Base-by-base conservation (phyloP, 176 grass and related monocot species). In the Cenchrus purpureus region DNA sequence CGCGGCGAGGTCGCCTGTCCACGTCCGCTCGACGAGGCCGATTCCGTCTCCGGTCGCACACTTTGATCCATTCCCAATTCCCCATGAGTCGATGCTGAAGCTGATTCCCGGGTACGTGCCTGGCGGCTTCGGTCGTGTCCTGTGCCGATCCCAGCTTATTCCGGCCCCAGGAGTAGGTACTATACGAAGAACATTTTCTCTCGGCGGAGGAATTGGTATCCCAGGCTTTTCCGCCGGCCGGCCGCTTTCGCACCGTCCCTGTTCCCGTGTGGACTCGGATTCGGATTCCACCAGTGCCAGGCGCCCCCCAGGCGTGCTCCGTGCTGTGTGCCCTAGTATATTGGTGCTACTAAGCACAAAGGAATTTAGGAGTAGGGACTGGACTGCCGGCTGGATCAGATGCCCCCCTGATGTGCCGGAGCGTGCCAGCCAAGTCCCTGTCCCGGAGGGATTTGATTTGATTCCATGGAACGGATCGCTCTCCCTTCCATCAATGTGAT, bases 401-500 rank as follows among this genome's bases (percentile, higher is more conserved):
- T 89, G 68, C 87, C 44, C 10, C 37, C 37, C 40, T 12, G 25
- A 19, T 79, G 60, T 31, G 60, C 48, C n/a, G 25, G 45, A 20
- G 48, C 25, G 10, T 65, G 22, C 16, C 62, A 13, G 61, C 46
- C 62, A 22, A 6, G 50, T 13, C 64, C 40, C 16, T 3, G 50
- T 13, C 64, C 40, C 16, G 11, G 1, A 69, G 76, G 76, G 76
- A 85, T 84, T 85, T 80, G 76, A 85, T 84, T 85, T 80, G 76
- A 60, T 89, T 85, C 82, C 10, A 13, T 3, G 12, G 0, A 19
- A 49, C 74, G 28, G 10, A 51, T 68, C 12, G 6, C 15, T 3
- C 54, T 60, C 10, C 12, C 28, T 60, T 60, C 3, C 64, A 71
- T 88, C 43, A 25, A 20, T 60, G 20, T 61, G 58, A 59, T 59